Evolutionary conservation across 768 basidiomycete genomes (phyloP).

Genomic region (Pisolithus microcarpus): DNA sequence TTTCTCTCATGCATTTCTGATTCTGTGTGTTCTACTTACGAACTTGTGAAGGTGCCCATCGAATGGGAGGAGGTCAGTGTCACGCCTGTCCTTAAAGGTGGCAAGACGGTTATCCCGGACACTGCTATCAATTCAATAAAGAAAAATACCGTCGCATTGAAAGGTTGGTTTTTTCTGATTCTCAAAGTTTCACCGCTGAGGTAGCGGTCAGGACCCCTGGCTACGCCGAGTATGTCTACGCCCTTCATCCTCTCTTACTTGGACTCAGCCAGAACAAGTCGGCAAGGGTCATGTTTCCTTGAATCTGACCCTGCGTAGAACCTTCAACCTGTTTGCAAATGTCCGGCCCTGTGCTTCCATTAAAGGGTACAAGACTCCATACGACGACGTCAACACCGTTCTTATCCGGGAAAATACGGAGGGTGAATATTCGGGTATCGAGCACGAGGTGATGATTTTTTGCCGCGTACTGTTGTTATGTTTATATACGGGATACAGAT

Average conservation of each 20-base stretch:
- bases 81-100: conserved; percentile 85
- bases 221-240: conserved; percentile 80
- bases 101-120: conserved; percentile 96
- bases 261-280: conserved; percentile 43
- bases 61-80: conserved; percentile 99
- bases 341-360: conserved; percentile 96
- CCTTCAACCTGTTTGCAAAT: conserved; percentile 98
- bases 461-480: background rate
- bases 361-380: conserved; percentile 95
- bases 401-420: conserved; percentile 99
- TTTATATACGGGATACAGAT: conserved; percentile 43
- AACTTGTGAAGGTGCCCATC: conserved; percentile 72
- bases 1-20: conserved; percentile 11
- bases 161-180: conserved; percentile 47
- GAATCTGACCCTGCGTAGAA: conserved; percentile 93
- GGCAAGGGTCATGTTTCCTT: conserved; percentile 99
- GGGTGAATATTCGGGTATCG: conserved; percentile 99
- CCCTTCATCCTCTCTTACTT: conserved; percentile 4
- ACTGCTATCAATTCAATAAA: conserved; percentile 84
- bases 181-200: conserved; percentile 7
- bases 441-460: conserved; percentile 73
- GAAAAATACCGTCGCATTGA: conserved; percentile 96
- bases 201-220: conserved; percentile 66
- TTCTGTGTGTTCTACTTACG: conserved; percentile 8
- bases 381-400: conserved; percentile 96